Percentiles rank a stretch among this genome's conserved stretches.
phyloP scores from a whole-genome alignment of 106 monocot genomes.

The Platanthera zijinensis region DNA sequence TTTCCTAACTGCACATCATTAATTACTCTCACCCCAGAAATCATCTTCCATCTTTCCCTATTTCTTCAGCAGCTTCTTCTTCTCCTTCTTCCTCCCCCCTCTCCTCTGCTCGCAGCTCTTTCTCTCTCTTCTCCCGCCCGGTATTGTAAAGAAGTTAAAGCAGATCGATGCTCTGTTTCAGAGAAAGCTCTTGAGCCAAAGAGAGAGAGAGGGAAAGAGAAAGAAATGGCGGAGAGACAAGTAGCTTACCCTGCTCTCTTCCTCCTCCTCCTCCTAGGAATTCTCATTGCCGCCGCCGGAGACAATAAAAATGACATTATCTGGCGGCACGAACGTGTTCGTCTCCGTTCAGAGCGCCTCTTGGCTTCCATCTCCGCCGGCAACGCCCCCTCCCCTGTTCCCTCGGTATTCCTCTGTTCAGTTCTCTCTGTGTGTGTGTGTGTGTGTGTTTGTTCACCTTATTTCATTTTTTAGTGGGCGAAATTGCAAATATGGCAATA shows the following conservation, averaged over 20 bases:
- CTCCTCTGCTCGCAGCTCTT: not conserved
- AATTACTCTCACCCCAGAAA: not conserved
- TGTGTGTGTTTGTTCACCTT: not conserved
- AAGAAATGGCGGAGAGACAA: not conserved
- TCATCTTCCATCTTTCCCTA: not conserved
- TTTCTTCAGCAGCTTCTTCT: too few relatives aligned
- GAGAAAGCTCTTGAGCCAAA: too few relatives aligned
- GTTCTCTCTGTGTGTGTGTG: not conserved
- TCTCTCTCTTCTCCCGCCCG: not conserved
- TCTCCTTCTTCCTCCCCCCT: not conserved
- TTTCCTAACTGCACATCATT: not conserved
- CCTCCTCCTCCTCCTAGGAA: not conserved
- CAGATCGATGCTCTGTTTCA: too few relatives aligned
- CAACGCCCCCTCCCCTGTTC: not conserved
- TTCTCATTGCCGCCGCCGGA: not conserved
- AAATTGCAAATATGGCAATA: too few relatives aligned
- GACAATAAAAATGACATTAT: not conserved
- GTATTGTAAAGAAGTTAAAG: too few relatives aligned
- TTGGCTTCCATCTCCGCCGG: slow-evolving; percentile 4
- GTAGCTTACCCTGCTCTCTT: not conserved
- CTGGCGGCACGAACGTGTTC: not conserved
- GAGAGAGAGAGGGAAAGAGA: too few relatives aligned
- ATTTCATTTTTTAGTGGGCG: too few relatives aligned
- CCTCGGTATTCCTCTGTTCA: not conserved
- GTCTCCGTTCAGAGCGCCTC: slow-evolving; percentile 2